These are phyloP conservation scores for Mycogone perniciosa DNA, from an alignment of 2,329 filamentous ascomycete genomes.

Conservation along the genomic window DNA sequence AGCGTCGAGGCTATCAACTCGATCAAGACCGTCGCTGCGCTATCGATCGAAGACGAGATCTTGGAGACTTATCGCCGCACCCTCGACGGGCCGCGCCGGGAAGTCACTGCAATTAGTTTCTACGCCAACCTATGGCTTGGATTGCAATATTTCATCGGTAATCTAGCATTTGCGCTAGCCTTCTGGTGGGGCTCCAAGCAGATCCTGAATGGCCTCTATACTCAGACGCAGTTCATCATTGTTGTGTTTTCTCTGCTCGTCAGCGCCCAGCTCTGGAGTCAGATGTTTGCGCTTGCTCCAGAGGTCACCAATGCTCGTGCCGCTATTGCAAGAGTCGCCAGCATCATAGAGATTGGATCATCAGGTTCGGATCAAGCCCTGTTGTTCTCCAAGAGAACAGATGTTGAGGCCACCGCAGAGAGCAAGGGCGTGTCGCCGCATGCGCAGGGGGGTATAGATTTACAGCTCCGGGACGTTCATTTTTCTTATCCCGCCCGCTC, in stretches of 20 bases:
- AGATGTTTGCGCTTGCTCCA: constrained; percentile 59
- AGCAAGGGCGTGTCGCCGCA: too few species aligned
- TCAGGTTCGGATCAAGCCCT: constrained; percentile 38
- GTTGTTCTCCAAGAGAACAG: constrained; percentile 25
- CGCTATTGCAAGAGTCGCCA: constrained; percentile 43
- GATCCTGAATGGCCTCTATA: constrained; percentile 51
- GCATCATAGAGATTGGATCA: constrained; percentile 21
- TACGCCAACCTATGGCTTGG: constrained; percentile 41
- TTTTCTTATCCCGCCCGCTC: constrained; percentile 10
- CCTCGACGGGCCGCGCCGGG: constrained; percentile 32
- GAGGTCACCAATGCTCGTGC: constrained; percentile 53
- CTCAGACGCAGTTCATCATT: constrained; percentile 54
- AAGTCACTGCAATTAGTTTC: constrained; percentile 26
- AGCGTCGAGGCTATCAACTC: constrained; percentile 56
- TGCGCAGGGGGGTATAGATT: background rate
- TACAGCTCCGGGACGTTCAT: constrained; percentile 11
- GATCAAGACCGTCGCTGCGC: constrained; percentile 52
- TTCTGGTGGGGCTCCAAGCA: constrained; percentile 63
- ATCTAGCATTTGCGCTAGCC: constrained; percentile 55
- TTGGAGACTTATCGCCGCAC: constrained; percentile 34
- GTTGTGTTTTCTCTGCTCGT: constrained; percentile 56
- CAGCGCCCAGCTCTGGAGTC: constrained; percentile 55
- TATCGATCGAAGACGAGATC: constrained; percentile 35
- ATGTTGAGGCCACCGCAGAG: too few species aligned
- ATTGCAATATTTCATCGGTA: constrained; percentile 43